Percentiles rank a stretch among this genome's conserved stretches.
Evolutionary conservation across 305 asterid species (phyloP).

Genomic region (Rubia tinctorum): DNA sequence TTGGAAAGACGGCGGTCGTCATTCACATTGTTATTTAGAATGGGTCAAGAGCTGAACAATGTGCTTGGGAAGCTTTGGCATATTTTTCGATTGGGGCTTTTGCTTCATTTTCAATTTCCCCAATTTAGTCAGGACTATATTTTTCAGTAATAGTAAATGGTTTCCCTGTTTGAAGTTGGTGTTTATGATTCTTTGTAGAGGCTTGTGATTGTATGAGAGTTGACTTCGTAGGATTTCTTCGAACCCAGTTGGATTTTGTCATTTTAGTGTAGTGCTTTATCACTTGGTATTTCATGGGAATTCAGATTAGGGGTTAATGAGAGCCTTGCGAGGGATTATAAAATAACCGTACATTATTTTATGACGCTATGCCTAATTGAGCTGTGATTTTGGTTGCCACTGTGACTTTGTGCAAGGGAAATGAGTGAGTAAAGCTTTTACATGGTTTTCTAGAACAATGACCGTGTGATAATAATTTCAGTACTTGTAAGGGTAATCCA

Average conservation of each 20-base stretch:
- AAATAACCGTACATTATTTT: neutral
- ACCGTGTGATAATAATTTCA: neutral
- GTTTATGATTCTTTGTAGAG: neutral
- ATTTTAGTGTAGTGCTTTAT: too few relatives aligned
- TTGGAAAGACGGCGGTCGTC: neutral
- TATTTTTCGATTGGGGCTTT: too few relatives aligned
- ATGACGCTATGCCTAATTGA: neutral
- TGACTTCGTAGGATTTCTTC: neutral
- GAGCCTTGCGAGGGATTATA: neutral
- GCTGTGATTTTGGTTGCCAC: neutral
- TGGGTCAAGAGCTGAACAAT: neutral
- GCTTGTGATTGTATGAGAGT: neutral
- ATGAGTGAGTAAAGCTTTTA: neutral
- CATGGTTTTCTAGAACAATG: neutral
- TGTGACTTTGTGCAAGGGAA: neutral
- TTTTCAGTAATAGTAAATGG: neutral
- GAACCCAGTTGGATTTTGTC: neutral
- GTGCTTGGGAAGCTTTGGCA: constrained; percentile 2
- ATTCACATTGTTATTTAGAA: constrained; percentile 2
- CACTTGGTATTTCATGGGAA: too few relatives aligned
- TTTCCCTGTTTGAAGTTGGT: neutral
- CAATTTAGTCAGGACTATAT: neutral
- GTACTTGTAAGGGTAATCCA: neutral
- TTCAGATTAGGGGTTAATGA: too few relatives aligned
- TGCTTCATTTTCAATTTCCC: too few relatives aligned